Conservation (phyloP, 164 flowering plant genomes). For the Protea cynaroides region DNA sequence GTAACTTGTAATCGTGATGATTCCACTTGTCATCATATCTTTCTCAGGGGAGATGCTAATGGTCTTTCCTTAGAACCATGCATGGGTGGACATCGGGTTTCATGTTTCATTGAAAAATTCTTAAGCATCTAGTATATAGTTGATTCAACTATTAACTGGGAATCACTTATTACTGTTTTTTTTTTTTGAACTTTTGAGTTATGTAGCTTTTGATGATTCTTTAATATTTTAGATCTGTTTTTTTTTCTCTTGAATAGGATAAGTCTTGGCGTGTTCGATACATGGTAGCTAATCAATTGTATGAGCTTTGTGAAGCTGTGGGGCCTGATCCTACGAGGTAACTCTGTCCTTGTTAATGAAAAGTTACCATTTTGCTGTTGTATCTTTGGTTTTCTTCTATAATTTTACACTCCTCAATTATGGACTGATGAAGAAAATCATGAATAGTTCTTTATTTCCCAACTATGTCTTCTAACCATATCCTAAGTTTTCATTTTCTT, state of each 20-base stretch:
- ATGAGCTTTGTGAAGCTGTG: slow-evolving; percentile 97
- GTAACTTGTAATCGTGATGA: too few relatives aligned
- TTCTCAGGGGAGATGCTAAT: too few relatives aligned
- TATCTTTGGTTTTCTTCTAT: neutral
- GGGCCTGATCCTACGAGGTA: slow-evolving; percentile 96
- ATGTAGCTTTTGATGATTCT: neutral
- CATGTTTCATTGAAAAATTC: too few relatives aligned
- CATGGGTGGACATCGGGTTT: too few relatives aligned
- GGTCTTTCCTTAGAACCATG: too few relatives aligned
- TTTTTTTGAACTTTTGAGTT: too few relatives aligned
- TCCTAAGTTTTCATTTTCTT: neutral
- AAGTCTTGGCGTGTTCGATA: slow-evolving; percentile 99
- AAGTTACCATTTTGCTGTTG: neutral
- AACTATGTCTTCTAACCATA: neutral
- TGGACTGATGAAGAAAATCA: neutral
- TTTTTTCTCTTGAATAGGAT: slow-evolving; percentile 43
- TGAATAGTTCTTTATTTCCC: neutral
- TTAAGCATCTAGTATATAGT: too few relatives aligned
- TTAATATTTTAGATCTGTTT: slow-evolving; percentile 4
- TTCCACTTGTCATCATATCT: too few relatives aligned
- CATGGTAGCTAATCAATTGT: slow-evolving; percentile 94
- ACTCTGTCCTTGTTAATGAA: neutral
- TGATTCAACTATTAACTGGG: too few relatives aligned
- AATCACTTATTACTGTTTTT: too few relatives aligned
- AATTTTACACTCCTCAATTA: neutral